Percentiles rank a stretch among this genome's conserved stretches.
phyloP scores from a whole-genome alignment of 495 filamentous ascomycete species.

The Penicillium simplicissimum region DNA sequence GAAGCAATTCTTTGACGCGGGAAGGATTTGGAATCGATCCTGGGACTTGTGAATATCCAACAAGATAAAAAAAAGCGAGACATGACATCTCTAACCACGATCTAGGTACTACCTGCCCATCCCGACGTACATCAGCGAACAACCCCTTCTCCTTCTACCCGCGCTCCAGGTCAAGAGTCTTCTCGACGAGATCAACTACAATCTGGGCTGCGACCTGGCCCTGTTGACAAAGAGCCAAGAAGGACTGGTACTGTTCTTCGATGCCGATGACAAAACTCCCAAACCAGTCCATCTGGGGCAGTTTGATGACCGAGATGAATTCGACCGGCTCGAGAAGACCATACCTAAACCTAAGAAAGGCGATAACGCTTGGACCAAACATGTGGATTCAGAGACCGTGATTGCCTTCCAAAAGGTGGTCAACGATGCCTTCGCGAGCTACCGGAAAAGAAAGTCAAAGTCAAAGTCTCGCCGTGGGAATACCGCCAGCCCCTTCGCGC shows the following conservation, averaged over 20 bases:
- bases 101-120: slow-evolving; percentile 68
- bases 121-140: slow-evolving; percentile 38
- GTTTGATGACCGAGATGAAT: slow-evolving; percentile 35
- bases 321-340: slow-evolving; percentile 28
- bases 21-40: slow-evolving; percentile 55
- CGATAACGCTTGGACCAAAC: neutral
- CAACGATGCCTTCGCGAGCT: neutral
- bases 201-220: slow-evolving; percentile 44
- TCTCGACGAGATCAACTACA: slow-evolving; percentile 58
- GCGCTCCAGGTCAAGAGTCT: slow-evolving; percentile 60
- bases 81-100: neutral
- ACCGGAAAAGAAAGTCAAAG: neutral
- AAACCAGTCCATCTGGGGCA: slow-evolving; percentile 65
- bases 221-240: slow-evolving; percentile 50
- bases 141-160: slow-evolving; percentile 64
- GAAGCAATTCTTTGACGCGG: slow-evolving; percentile 54
- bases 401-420: neutral
- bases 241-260: slow-evolving; percentile 59
- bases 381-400: neutral
- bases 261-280: slow-evolving; percentile 49
- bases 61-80: neutral
- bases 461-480: neutral
- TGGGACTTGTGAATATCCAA: slow-evolving; percentile 75
- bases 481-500: neutral
- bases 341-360: neutral